Base-by-base conservation (phyloP, 148 eudicot genomes). In the Chenopodium album region DNA sequence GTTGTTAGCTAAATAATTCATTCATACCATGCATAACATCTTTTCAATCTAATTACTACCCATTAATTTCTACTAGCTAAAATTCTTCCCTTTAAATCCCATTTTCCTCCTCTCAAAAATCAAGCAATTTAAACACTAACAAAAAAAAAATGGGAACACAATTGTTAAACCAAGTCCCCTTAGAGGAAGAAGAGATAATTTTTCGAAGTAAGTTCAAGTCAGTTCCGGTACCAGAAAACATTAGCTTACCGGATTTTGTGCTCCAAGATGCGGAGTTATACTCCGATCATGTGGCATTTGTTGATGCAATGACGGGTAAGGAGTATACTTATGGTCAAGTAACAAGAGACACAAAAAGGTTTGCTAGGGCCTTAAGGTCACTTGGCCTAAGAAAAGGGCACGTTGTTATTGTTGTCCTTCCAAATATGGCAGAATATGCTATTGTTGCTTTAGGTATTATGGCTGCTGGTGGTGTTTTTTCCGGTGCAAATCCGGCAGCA, bases 381-480 rank as follows among this genome's bases (percentile, higher is more conserved):
- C 89, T 97, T 29, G 99, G 99, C 50, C 80, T 94, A 77, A 90
- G 99, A 74, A 97, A 87, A 65, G 97, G 97, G 22, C 88, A 86
- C 29, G 97, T 94, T 32, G 94, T 92, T 83, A 87, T 97, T 76
- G 99, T 92, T 17, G 85, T 89, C 71, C 91, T 97, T 28, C 99
- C 99, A 0, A 97, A 97, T 73, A 90, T 97, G 37, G 89, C 88
- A 0, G 99, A 97, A 76, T 97, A 94, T 48, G 92, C 92, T n/a
- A 89, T 90, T 73, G 85, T 97, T 28, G 97, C 98, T 31, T 88
- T 97, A 0, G 99, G 99, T 2, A 97, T 97, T 26, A 97, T 97
- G 99, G 88, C 93, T 0, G 90, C 98, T 4, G 97, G 98, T 20
- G 95, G 94, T 0, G 92, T 97, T 19, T 94, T 97, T 83, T 97